These are phyloP conservation scores for Aspergillus pseudotamarii DNA, from an alignment of 2,329 filamentous ascomycete species.

Conservation along the genomic window DNA sequence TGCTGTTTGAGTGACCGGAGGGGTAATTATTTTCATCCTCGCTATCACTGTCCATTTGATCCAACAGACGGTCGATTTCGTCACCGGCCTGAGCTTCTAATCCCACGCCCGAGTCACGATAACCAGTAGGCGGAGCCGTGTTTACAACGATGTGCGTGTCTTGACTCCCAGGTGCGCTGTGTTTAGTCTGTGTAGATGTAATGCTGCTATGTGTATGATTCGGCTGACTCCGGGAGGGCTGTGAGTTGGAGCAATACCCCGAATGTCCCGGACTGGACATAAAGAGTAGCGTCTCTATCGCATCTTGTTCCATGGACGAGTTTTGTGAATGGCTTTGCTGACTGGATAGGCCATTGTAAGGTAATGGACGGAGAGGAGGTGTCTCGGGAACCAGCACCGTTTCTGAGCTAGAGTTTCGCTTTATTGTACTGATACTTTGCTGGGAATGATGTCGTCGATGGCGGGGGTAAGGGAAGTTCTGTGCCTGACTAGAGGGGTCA, in stretches of 20 bases:
- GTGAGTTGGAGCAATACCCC: constrained; percentile 45
- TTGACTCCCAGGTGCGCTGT: constrained; percentile 13
- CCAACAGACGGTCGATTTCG: constrained; percentile 44
- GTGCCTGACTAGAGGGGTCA: constrained; percentile 20
- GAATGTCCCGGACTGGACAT: constrained; percentile 55
- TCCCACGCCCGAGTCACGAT: constrained; percentile 16
- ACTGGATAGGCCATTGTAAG: constrained; percentile 27
- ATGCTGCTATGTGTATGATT: constrained; percentile 26
- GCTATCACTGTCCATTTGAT: constrained; percentile 45
- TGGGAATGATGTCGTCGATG: constrained; percentile 38
- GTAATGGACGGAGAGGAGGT: constrained; percentile 33
- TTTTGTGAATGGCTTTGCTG: constrained; percentile 45
- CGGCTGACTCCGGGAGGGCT: constrained; percentile 31
- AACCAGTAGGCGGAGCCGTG: constrained; percentile 7
- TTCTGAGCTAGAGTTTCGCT: constrained; percentile 23
- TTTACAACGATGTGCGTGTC: constrained; percentile 22
- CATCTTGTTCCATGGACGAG: constrained; percentile 53
- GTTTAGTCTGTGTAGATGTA: background rate
- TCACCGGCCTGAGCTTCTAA: constrained; percentile 40
- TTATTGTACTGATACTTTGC: constrained; percentile 29
- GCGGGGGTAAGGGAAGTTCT: constrained; percentile 26
- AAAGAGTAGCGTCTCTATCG: constrained; percentile 54
- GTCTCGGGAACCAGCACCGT: constrained; percentile 31
- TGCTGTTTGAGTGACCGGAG: constrained; percentile 1
- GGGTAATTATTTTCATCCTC: constrained; percentile 31